These are phyloP conservation scores for Saitozyma podzolica DNA, from an alignment of 768 basidiomycete species.

Conservation along the genomic window DNA sequence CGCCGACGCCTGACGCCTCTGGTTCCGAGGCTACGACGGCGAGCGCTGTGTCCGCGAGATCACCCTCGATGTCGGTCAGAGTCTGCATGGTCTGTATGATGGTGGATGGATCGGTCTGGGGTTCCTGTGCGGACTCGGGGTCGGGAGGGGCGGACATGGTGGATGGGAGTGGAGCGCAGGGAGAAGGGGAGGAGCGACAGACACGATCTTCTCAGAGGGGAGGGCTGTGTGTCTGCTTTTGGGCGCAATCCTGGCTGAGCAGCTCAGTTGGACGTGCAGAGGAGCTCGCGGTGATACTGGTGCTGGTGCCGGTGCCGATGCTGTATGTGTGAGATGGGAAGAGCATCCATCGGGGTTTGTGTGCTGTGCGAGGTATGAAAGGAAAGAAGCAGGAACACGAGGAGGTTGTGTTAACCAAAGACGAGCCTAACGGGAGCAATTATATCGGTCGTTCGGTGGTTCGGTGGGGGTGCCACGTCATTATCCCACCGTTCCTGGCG, in stretches of 20 bases:
- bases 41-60: conserved; percentile 38
- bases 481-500: no score
- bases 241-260: not conserved
- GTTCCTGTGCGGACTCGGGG: not conserved
- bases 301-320: conserved; percentile 4
- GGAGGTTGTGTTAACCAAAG: no score
- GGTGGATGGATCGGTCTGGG: conserved; percentile 6
- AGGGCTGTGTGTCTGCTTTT: not conserved
- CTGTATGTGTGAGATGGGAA: conserved; percentile 4
- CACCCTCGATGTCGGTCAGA: conserved; percentile 41
- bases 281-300: conserved; percentile 8
- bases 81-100: conserved; percentile 36
- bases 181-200: not conserved
- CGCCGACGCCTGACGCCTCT: no score
- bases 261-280: not conserved
- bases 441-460: no score
- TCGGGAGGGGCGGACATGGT: conserved; percentile 9
- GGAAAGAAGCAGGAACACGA: no score
- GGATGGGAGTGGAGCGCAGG: not conserved
- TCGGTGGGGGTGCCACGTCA: no score
- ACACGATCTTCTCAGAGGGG: not conserved
- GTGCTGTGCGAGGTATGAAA: no score
- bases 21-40: conserved; percentile 19
- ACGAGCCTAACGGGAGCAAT: no score
- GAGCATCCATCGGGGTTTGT: conserved; percentile 4